phyloP scores from a whole-genome alignment of 208 protist genomes.

The Phytomonas francai region DNA sequence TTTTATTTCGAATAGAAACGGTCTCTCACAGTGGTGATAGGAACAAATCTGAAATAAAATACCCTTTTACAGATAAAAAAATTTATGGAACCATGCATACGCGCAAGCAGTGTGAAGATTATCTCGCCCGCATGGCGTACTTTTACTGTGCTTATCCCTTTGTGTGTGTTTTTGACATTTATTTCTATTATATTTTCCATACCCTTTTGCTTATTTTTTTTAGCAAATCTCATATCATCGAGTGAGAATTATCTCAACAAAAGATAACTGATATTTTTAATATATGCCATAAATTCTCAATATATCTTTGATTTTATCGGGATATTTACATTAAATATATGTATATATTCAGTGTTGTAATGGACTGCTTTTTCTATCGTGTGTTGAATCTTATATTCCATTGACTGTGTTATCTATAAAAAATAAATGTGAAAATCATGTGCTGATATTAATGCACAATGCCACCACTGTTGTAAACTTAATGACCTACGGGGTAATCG shows the following conservation, averaged over 20 bases:
- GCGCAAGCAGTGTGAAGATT: neutral
- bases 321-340: neutral
- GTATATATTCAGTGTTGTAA: neutral
- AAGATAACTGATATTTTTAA: neutral
- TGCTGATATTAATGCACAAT: neutral
- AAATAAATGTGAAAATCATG: neutral
- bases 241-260: neutral
- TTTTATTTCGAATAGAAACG: slow-evolving; percentile 1
- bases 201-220: neutral
- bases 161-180: neutral
- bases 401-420: neutral
- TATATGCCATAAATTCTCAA: neutral
- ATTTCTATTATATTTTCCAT: neutral
- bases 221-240: neutral
- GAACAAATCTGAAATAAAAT: neutral
- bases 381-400: neutral
- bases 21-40: neutral
- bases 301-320: neutral
- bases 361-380: neutral
- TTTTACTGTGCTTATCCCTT: neutral
- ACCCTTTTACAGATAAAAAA: neutral
- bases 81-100: neutral
- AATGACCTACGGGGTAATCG: neutral
- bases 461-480: neutral
- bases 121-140: neutral